Evolutionary conservation across 169 alveolate species (phyloP).

Genomic region (Cryptosporidium andersoni): DNA sequence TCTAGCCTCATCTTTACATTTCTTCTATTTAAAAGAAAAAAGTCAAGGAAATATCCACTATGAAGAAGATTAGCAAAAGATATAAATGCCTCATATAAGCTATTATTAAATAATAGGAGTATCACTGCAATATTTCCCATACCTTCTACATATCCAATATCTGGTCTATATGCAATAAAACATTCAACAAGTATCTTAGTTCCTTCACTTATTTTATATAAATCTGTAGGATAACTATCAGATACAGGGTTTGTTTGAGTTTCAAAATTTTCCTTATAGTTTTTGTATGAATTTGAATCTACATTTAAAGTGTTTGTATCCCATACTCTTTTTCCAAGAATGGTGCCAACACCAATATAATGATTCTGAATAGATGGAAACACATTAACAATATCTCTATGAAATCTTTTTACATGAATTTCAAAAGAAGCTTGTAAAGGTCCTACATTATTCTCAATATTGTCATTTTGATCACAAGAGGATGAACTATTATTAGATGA

Average conservation of each 20-base stretch:
- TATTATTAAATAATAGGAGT: conserved; percentile 27
- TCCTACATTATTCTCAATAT: conserved; percentile 33
- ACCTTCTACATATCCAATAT: conserved; percentile 68
- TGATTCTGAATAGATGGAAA: conserved; percentile 44
- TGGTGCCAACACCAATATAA: conserved; percentile 62
- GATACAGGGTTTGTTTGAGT: not conserved
- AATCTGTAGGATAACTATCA: not conserved
- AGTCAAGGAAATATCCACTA: conserved; percentile 37
- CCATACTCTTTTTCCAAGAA: conserved; percentile 50
- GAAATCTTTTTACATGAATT: conserved; percentile 53
- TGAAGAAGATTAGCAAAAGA: conserved; percentile 53
- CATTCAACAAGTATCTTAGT: conserved; percentile 54
- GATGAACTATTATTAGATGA: not conserved
- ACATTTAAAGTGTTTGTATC: not conserved
- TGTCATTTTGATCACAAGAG: not conserved
- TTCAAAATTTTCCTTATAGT: not conserved
- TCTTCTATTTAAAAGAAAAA: conserved; percentile 50
- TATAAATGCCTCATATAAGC: conserved; percentile 47
- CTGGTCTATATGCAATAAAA: conserved; percentile 51
- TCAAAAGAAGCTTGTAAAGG: conserved; percentile 38
- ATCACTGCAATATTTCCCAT: conserved; percentile 65
- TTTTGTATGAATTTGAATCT: not conserved
- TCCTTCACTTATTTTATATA: conserved; percentile 41
- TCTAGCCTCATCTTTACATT: conserved; percentile 62
- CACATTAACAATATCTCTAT: conserved; percentile 40